Conservation (phyloP, 2,329 filamentous ascomycete genomes). For the Cladosporium sp. region DNA sequence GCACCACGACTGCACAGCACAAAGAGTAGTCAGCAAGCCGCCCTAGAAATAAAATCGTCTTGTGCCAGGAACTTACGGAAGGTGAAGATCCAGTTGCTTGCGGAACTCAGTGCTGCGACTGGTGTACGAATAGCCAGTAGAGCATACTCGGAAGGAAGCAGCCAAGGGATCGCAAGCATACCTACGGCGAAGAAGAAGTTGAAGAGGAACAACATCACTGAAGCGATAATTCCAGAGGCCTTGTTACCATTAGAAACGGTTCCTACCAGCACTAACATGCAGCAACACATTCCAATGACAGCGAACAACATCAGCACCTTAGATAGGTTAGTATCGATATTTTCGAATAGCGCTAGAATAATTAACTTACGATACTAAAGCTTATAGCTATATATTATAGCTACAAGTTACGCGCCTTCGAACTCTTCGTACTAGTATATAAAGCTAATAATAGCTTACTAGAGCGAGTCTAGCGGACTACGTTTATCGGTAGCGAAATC, state of each 20-base stretch:
- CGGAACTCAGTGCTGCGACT: conserved; percentile 89
- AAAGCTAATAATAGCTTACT: too few relatives aligned
- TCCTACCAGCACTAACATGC: conserved; percentile 51
- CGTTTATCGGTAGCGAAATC: too few relatives aligned
- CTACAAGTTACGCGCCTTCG: too few relatives aligned
- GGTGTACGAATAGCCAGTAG: conserved; percentile 93
- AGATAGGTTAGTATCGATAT: too few relatives aligned
- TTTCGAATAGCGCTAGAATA: too few relatives aligned
- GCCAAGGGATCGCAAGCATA: conserved; percentile 73
- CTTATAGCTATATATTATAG: too few relatives aligned
- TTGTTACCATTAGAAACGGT: conserved; percentile 44
- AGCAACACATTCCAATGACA: conserved; percentile 35
- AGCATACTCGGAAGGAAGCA: conserved; percentile 93
- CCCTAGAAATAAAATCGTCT: too few relatives aligned
- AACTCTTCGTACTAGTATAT: too few relatives aligned
- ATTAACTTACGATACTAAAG: too few relatives aligned
- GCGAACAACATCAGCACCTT: conserved; percentile 39
- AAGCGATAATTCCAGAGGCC: conserved; percentile 43
- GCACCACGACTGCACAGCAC: background rate
- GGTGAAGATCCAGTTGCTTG: conserved; percentile 40
- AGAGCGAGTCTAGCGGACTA: too few relatives aligned
- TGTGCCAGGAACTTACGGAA: too few relatives aligned
- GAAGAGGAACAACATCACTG: conserved; percentile 43
- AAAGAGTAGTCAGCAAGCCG: background rate
- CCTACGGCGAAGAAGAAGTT: conserved; percentile 38